Percentiles rank a stretch among this genome's conserved stretches.
phyloP scores from a whole-genome alignment of 768 basidiomycete species.

The Rhizopogon sp. region DNA sequence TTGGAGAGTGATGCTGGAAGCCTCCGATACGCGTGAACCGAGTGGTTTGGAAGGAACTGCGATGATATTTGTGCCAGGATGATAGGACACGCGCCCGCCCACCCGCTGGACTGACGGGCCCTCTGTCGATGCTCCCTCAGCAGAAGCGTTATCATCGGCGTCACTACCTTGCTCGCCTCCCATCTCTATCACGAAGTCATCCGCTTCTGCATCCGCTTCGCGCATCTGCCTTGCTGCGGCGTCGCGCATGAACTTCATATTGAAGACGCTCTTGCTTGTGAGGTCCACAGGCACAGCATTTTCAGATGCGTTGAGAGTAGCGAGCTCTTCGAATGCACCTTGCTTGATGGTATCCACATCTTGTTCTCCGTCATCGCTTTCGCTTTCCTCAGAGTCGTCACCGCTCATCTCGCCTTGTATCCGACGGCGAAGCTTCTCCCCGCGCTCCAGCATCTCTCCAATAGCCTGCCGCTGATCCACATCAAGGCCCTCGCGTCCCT shows the following conservation, averaged over 20 bases:
- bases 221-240: constrained; percentile 66
- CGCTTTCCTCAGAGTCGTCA: constrained; percentile 45
- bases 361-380: constrained; percentile 29
- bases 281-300: constrained; percentile 17
- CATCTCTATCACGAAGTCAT: constrained; percentile 72
- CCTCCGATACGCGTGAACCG: constrained; percentile 42
- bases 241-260: constrained; percentile 99
- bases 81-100: constrained; percentile 63
- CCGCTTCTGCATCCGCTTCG: constrained; percentile 55
- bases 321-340: constrained; percentile 75
- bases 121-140: constrained; percentile 27
- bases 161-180: constrained; percentile 33
- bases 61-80: constrained; percentile 38
- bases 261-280: constrained; percentile 69
- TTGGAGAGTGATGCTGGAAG: constrained; percentile 65
- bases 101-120: constrained; percentile 43
- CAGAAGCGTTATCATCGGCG: constrained; percentile 24
- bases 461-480: constrained; percentile 63
- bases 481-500: constrained; percentile 61
- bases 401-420: constrained; percentile 68
- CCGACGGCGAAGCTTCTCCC: constrained; percentile 72
- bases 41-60: constrained; percentile 12
- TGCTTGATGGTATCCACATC: constrained; percentile 51
- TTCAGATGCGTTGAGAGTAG: constrained; percentile 38
- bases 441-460: constrained; percentile 78